phyloP scores from a whole-genome alignment of 2,329 filamentous ascomycete genomes.

The Pestalotiopsis sp. region DNA sequence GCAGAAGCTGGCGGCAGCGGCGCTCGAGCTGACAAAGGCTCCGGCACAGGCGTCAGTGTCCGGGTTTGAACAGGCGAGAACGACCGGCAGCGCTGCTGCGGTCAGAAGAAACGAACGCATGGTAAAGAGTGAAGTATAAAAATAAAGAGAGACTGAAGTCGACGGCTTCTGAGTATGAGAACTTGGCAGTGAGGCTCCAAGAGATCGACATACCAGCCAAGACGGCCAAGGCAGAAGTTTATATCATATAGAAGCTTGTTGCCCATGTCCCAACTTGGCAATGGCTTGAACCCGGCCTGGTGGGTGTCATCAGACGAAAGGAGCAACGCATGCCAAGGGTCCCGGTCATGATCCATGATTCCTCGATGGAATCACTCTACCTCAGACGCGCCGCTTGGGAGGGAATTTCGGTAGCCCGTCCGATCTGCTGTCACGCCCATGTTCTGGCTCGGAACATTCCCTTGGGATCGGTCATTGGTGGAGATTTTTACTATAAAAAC shows the following conservation, averaged over 20 bases:
- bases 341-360: background rate
- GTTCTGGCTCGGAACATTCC: background rate
- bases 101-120: constrained; percentile 12
- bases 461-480: background rate
- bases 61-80: constrained; percentile 5
- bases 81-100: constrained; percentile 1
- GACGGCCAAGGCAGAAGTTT: constrained; percentile 6
- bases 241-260: constrained; percentile 3
- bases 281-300: background rate
- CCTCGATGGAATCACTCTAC: background rate
- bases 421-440: background rate
- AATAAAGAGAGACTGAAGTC: constrained; percentile 4
- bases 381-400: background rate
- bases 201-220: constrained; percentile 1
- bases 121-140: background rate
- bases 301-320: background rate
- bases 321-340: background rate
- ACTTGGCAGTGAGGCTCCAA: constrained; percentile 6
- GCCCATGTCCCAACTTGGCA: background rate
- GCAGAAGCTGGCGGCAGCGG: constrained; percentile 7
- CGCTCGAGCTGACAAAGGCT: constrained; percentile 4
- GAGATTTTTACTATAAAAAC: background rate
- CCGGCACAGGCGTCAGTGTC: constrained; percentile 9
- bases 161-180: background rate
- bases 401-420: background rate